Base-by-base conservation (phyloP, 805 yeast genomes). In the Clavispora santaluciae region DNA sequence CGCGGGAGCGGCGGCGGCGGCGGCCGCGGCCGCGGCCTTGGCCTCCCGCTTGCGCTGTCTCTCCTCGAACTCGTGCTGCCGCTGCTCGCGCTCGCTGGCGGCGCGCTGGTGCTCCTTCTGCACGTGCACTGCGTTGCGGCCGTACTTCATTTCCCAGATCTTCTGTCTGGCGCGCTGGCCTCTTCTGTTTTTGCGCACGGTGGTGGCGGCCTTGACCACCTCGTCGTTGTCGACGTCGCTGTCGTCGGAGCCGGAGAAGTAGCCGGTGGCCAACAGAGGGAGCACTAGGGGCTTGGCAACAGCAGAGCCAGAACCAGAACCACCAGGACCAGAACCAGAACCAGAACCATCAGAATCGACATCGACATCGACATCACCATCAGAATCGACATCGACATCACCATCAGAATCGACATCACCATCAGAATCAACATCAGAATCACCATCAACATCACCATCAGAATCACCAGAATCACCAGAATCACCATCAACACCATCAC, bases 161-260 rank as follows among this genome's bases (percentile, higher is more conserved):
- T 86, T 84, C 61, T 91, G 93, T 66, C 99, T 81, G 1, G 97
- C 99, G 45, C 98, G 75, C 68, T 93, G 99, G 20, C 99, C 99
- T 61, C 97, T 79, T 66, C 99, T 75, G 61, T 93, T 93, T 54
- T 89, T 88, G 48, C 91, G 76, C 15, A 71, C 73, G 22, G 75
- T 56, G 1, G 81, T 79, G 3, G 72, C 65, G 35, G 68, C 71
- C 42, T 79, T 75, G 5, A 79, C 79, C 8, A 73, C 68, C 35
- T 67, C 59, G 53, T 76, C 81, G 38, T 61, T 55, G 44, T 64
- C 71, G n/a, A 58, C 50, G 13, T 54, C 71, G 35, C 61, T 67
- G 12, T 73, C 79, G 25, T 86, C 95, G 1, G 86, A 81, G 2
- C 85, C 95, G 5, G 96, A 88, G 44, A 75, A 76, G 61, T 86